These are phyloP conservation scores for Pulicaria dysenterica DNA, from an alignment of 129 eudicot genomes.

Conservation along the genomic window DNA sequence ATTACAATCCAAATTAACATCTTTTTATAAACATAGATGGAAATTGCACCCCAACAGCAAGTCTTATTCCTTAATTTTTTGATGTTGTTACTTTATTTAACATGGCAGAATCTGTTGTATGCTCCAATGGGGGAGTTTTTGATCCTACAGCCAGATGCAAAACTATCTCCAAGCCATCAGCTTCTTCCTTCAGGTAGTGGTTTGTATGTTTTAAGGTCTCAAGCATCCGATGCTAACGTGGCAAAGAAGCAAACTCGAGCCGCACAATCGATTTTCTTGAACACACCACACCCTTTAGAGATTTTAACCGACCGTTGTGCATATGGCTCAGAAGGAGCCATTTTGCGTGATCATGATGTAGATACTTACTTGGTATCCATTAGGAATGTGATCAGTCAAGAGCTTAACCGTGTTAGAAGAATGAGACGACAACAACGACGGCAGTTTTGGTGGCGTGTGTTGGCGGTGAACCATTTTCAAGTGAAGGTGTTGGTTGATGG, in stretches of 20 bases:
- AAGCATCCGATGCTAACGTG: conserved; percentile 29
- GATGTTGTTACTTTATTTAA: not conserved
- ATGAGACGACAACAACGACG: conserved; percentile 45
- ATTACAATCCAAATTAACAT: not conserved
- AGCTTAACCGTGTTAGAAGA: conserved; percentile 54
- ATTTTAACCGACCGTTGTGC: conserved; percentile 62
- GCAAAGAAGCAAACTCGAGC: conserved; percentile 62
- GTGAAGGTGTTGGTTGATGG: conserved; percentile 47
- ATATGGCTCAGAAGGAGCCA: conserved; percentile 68
- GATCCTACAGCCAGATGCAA: conserved; percentile 78
- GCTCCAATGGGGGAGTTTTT: conserved; percentile 87
- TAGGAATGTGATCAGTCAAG: conserved; percentile 66
- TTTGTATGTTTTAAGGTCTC: conserved; percentile 54
- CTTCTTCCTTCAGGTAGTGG: conserved; percentile 87
- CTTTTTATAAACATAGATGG: not conserved
- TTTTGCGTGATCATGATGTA: conserved; percentile 81
- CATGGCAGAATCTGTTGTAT: conserved; percentile 60
- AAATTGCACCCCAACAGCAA: too few species aligned
- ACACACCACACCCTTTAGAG: conserved; percentile 86
- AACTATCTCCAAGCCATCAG: conserved; percentile 69
- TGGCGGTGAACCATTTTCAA: conserved; percentile 37
- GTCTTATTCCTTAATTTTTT: not conserved
- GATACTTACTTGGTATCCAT: conserved; percentile 61
- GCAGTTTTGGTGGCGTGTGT: conserved; percentile 62
- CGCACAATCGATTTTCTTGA: conserved; percentile 58